Base-by-base conservation (phyloP, 1,284 basidiomycete species). In the Malassezia restricta region DNA sequence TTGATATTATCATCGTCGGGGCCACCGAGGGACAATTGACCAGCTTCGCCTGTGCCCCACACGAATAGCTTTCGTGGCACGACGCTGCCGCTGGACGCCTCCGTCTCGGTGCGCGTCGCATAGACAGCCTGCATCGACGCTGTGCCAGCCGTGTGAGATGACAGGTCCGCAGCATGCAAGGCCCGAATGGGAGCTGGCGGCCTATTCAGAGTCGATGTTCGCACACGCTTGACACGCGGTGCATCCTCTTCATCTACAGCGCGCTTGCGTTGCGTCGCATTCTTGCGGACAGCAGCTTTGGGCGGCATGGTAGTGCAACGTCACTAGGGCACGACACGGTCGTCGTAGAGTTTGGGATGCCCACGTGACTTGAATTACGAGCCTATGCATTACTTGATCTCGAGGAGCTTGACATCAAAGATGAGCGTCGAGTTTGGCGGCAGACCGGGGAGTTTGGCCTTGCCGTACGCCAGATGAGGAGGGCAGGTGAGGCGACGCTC, bases 401-500 rank as follows among this genome's bases (percentile, higher is more conserved):
- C 73, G 51, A 78, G 75, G 32, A 78, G 74, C 74, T 79, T 79
- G 73, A 79, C 76, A 49, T 79, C 78, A 63, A 80, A 80, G 58
- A 74, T 70, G 51, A 80, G 73, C 32, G 76, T 78, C 15, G 76
- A 76, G 74, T 76, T 76, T 52, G 75, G 71, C 32, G 78, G 78
- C 56, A 80, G 78, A 30, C 77, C 77, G 9, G 65, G 65, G 28
- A 76, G 75, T 51, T 76, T 76, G 62, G 78, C 76, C 61, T 69
- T 74, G 32, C 78, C 79, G 70, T 80, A 80, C 1, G 78, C 79
- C 50, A 78, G 68, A 40, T 74, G 66, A 50, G 78, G 59, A 60
- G 89, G 87, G 56, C 91, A 80, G 43, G 81, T 83, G 61, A 96
- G 78, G 56, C 83, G 76, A 51, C 91, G 83, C 76, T 95, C 90